These are phyloP conservation scores for Ustilago cynodontis DNA, from an alignment of 1,284 basidiomycete genomes.

Conservation along the genomic window DNA sequence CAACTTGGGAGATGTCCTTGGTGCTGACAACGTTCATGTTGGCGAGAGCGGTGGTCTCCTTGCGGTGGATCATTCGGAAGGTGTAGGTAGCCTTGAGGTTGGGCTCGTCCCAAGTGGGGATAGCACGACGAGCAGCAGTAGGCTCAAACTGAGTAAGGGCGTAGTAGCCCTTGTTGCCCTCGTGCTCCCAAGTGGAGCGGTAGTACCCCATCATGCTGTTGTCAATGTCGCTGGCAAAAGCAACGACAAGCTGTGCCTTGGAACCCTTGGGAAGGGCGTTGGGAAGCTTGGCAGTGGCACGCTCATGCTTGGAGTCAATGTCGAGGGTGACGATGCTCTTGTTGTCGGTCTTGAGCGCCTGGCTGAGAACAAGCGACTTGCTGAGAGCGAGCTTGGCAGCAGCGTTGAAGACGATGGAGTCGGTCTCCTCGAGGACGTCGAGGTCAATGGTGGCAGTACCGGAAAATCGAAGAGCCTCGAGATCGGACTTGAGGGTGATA, in stretches of 20 bases:
- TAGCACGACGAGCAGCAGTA: conserved; percentile 79
- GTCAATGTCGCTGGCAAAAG: conserved; percentile 63
- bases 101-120: conserved; percentile 88
- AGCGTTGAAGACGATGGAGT: conserved; percentile 70
- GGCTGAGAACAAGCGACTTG: conserved; percentile 77
- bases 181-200: conserved; percentile 69
- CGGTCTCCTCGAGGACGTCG: conserved; percentile 78
- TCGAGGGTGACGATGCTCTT: conserved; percentile 72
- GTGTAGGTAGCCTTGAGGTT: conserved; percentile 87
- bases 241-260: conserved; percentile 59
- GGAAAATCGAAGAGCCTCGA: conserved; percentile 79
- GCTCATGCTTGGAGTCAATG: conserved; percentile 70
- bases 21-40: conserved; percentile 77
- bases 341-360: conserved; percentile 75
- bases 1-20: conserved; percentile 50
- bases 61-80: conserved; percentile 85
- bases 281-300: conserved; percentile 59
- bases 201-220: conserved; percentile 70
- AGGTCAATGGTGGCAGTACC: conserved; percentile 85
- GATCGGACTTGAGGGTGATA: conserved; percentile 82
- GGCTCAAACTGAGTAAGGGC: conserved; percentile 75
- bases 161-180: conserved; percentile 71
- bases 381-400: conserved; percentile 78
- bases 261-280: conserved; percentile 58
- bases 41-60: conserved; percentile 76